Conservation (phyloP, 768 basidiomycete genomes). For the Rhodotorula paludigena region DNA sequence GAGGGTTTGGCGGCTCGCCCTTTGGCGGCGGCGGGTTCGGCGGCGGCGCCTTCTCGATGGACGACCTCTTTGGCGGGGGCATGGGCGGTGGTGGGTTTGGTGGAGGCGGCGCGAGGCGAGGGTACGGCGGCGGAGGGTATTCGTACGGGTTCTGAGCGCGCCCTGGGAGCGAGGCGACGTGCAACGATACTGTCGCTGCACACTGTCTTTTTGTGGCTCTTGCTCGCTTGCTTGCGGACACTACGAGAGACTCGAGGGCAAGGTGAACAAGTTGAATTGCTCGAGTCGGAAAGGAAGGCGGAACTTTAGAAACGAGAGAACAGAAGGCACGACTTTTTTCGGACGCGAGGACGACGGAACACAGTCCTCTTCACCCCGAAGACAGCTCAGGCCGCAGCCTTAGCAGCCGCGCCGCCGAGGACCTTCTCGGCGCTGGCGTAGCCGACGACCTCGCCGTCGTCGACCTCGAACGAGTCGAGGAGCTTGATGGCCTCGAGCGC, state of each 20-base stretch:
- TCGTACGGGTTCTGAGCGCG: slow-evolving; percentile 21
- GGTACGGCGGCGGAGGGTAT: slow-evolving; percentile 17
- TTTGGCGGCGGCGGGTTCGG: slow-evolving; percentile 33
- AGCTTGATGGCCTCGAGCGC: slow-evolving; percentile 61
- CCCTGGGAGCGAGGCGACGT: too few relatives aligned
- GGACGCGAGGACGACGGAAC: neutral
- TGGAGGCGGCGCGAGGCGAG: slow-evolving; percentile 1
- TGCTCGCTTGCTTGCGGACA: too few relatives aligned
- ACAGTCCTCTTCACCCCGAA: too few relatives aligned
- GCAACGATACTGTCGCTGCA: too few relatives aligned
- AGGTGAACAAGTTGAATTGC: neutral
- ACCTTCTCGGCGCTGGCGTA: slow-evolving; percentile 5
- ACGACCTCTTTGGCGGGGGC: slow-evolving; percentile 31
- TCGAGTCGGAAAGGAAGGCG: too few relatives aligned
- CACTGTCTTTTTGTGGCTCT: too few relatives aligned
- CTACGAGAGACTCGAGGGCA: neutral
- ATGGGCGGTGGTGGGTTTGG: slow-evolving; percentile 10
- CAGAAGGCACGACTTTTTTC: too few relatives aligned
- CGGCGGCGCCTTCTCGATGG: slow-evolving; percentile 35
- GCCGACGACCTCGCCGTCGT: slow-evolving; percentile 59
- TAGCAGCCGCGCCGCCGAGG: too few relatives aligned
- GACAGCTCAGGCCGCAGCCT: too few relatives aligned
- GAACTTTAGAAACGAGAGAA: too few relatives aligned
- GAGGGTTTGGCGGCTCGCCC: slow-evolving; percentile 20
- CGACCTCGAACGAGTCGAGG: slow-evolving; percentile 54